Conservation (phyloP, 768 basidiomycete species). For the Tricholomella constricta region DNA sequence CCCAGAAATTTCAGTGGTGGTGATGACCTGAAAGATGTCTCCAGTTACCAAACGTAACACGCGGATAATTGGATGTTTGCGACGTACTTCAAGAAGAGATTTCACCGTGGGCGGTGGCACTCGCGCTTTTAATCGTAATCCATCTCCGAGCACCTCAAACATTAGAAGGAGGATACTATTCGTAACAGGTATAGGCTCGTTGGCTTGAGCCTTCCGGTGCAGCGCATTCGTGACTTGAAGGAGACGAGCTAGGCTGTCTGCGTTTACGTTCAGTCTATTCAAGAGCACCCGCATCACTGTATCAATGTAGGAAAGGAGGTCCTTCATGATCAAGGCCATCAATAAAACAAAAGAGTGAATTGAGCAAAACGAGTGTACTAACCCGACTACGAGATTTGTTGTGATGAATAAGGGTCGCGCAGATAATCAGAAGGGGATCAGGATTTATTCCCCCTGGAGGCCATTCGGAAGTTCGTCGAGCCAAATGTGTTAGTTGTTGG, state of each 20-base stretch:
- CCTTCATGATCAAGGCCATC: conserved; percentile 41
- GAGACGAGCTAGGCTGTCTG: conserved; percentile 44
- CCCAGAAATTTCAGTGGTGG: conserved; percentile 28
- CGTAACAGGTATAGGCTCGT: conserved; percentile 23
- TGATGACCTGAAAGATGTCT: conserved; percentile 22
- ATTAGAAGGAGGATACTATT: conserved; percentile 43
- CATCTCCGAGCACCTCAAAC: conserved; percentile 55
- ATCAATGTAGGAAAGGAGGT: conserved; percentile 59
- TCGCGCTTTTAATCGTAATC: conserved; percentile 54
- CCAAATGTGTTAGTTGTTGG: conserved; percentile 50
- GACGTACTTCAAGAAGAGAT: conserved; percentile 55
- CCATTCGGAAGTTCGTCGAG: conserved; percentile 61
- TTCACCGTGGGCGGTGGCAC: conserved; percentile 49
- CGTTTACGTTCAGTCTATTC: conserved; percentile 49
- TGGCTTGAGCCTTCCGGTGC: conserved; percentile 37
- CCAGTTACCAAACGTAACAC: background rate
- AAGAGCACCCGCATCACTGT: conserved; percentile 58
- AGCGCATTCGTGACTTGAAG: conserved; percentile 48
- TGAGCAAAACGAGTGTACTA: conserved; percentile 14
- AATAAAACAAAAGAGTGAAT: background rate
- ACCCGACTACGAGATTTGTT: conserved; percentile 63
- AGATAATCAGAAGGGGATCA: conserved; percentile 54
- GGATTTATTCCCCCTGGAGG: conserved; percentile 51
- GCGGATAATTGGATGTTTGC: background rate
- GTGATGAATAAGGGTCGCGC: conserved; percentile 54